These are phyloP conservation scores for Metschnikowia aberdeeniae DNA, from an alignment of 805 yeast genomes.

Conservation along the genomic window DNA sequence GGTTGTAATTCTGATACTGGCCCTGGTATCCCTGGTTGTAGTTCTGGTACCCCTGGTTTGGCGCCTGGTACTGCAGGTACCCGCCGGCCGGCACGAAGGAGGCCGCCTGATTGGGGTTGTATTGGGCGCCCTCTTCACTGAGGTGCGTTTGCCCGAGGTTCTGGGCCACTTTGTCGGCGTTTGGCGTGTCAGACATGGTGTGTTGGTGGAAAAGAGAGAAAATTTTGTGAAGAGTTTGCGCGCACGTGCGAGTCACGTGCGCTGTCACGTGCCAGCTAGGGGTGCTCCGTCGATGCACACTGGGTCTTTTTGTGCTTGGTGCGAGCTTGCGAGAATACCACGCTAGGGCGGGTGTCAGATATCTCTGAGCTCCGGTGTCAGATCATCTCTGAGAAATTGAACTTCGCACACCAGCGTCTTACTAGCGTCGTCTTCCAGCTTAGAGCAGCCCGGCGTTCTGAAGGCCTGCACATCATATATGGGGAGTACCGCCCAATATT, in stretches of 20 bases:
- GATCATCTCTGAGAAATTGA: too few species aligned
- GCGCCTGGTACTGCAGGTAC: conserved; percentile 16
- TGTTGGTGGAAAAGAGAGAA: conserved; percentile 1
- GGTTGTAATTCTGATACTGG: conserved; percentile 22
- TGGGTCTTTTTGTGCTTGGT: too few species aligned
- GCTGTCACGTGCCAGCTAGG: too few species aligned
- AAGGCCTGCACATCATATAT: too few species aligned
- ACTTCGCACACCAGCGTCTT: too few species aligned
- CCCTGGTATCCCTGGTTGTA: conserved; percentile 13
- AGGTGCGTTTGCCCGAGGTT: conserved; percentile 43
- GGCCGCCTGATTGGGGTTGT: conserved; percentile 48
- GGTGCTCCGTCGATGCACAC: too few species aligned
- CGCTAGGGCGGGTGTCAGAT: too few species aligned
- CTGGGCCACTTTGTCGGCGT: conserved; percentile 41
- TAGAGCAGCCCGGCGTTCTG: too few species aligned
- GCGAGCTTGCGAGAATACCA: too few species aligned
- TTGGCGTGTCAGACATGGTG: conserved; percentile 17
- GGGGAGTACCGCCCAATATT: too few species aligned
- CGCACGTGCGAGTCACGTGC: not conserved
- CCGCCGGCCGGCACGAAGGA: conserved; percentile 46
- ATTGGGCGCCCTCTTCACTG: conserved; percentile 24
- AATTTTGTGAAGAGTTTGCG: conserved; percentile 1
- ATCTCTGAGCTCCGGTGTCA: too few species aligned
- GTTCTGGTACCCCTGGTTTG: conserved; percentile 6
- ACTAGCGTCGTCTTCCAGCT: too few species aligned